Conservation (phyloP, 768 basidiomycete species). For the Auriscalpium vulgare region DNA sequence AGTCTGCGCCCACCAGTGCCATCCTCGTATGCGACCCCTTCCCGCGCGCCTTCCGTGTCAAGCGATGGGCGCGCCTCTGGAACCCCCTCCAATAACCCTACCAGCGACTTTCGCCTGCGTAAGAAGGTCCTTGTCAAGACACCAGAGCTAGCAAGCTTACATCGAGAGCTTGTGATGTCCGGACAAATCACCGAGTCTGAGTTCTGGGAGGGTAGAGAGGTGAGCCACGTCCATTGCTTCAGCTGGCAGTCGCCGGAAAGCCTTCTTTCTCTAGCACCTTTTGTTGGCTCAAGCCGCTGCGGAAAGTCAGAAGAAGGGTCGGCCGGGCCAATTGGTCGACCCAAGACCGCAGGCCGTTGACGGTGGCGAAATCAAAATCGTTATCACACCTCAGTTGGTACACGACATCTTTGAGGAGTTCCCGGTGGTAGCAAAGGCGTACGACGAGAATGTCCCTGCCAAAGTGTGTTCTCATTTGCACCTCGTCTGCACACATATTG, state of each 20-base stretch:
- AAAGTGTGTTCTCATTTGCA: constrained; percentile 41
- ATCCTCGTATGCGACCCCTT: constrained; percentile 40
- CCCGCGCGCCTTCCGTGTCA: constrained; percentile 56
- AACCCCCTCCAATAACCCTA: constrained; percentile 54
- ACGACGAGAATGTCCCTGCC: constrained; percentile 84
- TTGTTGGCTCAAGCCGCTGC: constrained; percentile 68
- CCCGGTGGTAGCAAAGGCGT: constrained; percentile 88
- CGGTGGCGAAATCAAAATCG: constrained; percentile 80
- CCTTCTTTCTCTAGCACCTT: constrained; percentile 44
- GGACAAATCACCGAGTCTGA: constrained; percentile 86
- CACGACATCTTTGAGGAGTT: constrained; percentile 98
- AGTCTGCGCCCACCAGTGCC: constrained; percentile 20
- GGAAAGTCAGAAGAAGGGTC: constrained; percentile 72
- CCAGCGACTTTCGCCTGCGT: constrained; percentile 62
- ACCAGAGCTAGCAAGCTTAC: constrained; percentile 70
- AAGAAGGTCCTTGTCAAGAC: constrained; percentile 75
- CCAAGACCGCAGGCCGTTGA: constrained; percentile 81
- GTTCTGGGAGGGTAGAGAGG: constrained; percentile 97
- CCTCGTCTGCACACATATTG: background rate
- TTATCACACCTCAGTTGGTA: constrained; percentile 85
- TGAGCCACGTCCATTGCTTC: constrained; percentile 27
- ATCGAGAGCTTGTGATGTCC: constrained; percentile 80
- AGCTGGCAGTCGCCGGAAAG: constrained; percentile 19
- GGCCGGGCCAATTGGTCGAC: constrained; percentile 78
- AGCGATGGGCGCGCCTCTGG: constrained; percentile 39